These are phyloP conservation scores for Fusarium devonianum DNA, from an alignment of 2,329 filamentous ascomycete species.

Conservation along the genomic window DNA sequence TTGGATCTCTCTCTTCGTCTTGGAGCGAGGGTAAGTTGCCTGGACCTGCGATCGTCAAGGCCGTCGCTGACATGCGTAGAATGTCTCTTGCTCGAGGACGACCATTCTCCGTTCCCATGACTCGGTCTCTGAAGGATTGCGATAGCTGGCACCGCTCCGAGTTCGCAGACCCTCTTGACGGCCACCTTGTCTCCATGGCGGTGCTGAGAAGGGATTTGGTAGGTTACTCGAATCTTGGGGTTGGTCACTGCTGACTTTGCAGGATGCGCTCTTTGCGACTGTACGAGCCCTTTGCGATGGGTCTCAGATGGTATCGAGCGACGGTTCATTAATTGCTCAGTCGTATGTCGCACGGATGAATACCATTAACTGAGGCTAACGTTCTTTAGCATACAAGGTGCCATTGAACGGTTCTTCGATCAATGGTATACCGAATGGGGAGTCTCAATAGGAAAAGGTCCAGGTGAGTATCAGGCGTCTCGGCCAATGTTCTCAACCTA, in stretches of 20 bases:
- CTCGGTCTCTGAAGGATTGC: conserved; percentile 70
- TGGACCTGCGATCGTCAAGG: rapidly evolving
- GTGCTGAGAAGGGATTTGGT: conserved; percentile 73
- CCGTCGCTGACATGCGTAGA: conserved; percentile 36
- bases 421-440: conserved; percentile 71
- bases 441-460: conserved; percentile 60
- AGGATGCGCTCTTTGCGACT: conserved; percentile 64
- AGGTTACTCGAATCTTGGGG: conserved; percentile 26
- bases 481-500: rapidly evolving
- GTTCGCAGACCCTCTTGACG: conserved; percentile 71
- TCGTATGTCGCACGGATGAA: conserved; percentile 48
- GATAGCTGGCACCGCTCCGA: conserved; percentile 72
- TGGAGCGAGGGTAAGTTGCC: conserved; percentile 67
- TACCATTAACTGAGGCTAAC: conserved; percentile 22
- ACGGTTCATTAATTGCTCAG: conserved; percentile 61
- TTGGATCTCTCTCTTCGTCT: conserved; percentile 75
- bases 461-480: conserved; percentile 51
- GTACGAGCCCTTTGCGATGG: conserved; percentile 67
- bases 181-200: conserved; percentile 74
- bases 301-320: conserved; percentile 56
- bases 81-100: conserved; percentile 75
- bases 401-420: conserved; percentile 71
- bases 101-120: conserved; percentile 72
- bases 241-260: conserved; percentile 9
- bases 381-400: conserved; percentile 57